Base-by-base conservation (phyloP, 495 filamentous ascomycete species). In the Podospora pseudoanserina region DNA sequence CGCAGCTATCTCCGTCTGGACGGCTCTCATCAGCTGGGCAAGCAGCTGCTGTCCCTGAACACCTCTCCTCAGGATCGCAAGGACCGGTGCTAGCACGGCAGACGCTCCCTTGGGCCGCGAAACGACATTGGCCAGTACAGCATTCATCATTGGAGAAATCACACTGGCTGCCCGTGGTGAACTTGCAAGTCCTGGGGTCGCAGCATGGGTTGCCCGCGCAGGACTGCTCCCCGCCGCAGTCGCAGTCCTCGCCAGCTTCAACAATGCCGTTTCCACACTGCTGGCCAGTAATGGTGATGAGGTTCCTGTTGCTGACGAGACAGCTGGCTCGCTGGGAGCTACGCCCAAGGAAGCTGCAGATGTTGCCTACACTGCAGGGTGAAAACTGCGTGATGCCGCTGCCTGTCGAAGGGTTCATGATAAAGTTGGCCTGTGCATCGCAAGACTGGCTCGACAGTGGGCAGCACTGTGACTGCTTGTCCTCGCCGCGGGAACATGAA, bases 231-330 rank as follows among this genome's bases (percentile, higher is more conserved):
- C 94, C 95, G 64, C 95, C 96, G 74, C 95, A 99, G 79, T 99
- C 95, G 78, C 95, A 99, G 18, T 99, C 91, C 78, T 99, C 95
- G 69, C 92, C 95, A 11, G 84, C 78, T 78, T 99, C 95, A 55
- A 99, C 96, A 69, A 99, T 98, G 59, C 95, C 95, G 77, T 99
- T 99, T 62, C 95, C 95, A 76, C 95, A 99, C 73, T 92, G 88
- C 67, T 89, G 89, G 71, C 90, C 91, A 0, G 88, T 91, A 75
- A 96, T 91, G n/a, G 91, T 94, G n/a, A 84, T 82, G 19, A 99
- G 88, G 67, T 89, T 89, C 70, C 86, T 86, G 79, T 99, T 99
- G 74, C 90, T 88, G 16, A 86, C 87, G 20, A 99, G 82, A 80
- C 96, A 98, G 30, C 70, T 77, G 5, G 86, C 88, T 55, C 90